Evolutionary conservation across 768 basidiomycete species (phyloP).

Genomic region (Trametopsis cervina): DNA sequence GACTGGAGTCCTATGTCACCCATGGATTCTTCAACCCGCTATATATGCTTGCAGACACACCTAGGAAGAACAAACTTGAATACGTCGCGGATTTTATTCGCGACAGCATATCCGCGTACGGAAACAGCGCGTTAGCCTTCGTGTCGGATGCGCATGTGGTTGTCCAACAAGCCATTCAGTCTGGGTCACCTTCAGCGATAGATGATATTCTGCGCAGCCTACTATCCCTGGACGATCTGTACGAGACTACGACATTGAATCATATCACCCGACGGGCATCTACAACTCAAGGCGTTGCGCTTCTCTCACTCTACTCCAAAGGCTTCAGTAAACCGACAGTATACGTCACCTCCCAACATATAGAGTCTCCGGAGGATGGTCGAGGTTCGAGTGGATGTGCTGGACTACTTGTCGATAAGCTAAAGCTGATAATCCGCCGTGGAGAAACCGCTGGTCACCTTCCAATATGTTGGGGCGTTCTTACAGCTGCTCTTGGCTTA

Average conservation of each 20-base stretch:
- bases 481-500: slow-evolving; percentile 72
- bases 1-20: slow-evolving; percentile 82
- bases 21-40: slow-evolving; percentile 59
- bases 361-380: slow-evolving; percentile 14
- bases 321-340: slow-evolving; percentile 59
- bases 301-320: slow-evolving; percentile 82
- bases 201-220: slow-evolving; percentile 36
- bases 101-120: slow-evolving; percentile 73
- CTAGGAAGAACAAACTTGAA: slow-evolving; percentile 23
- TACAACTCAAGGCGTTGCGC: slow-evolving; percentile 85
- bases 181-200: slow-evolving; percentile 1
- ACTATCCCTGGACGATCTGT: slow-evolving; percentile 59
- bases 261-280: slow-evolving; percentile 86
- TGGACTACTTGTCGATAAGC: slow-evolving; percentile 45
- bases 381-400: slow-evolving; percentile 19
- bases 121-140: slow-evolving; percentile 70
- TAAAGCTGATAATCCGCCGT: slow-evolving; percentile 61
- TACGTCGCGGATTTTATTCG: slow-evolving; percentile 54
- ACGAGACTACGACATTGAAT: slow-evolving; percentile 84
- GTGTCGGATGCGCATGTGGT: slow-evolving; percentile 61
- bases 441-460: slow-evolving; percentile 75
- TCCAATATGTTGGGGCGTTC: slow-evolving; percentile 84
- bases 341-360: slow-evolving; percentile 20
- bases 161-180: slow-evolving; percentile 18
- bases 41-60: slow-evolving; percentile 24